A percentile compares a stretch with the other conserved stretches of the same genome.
Conservation (phyloP, 345 rosid genomes). For the Euphorbia lathyris region DNA sequence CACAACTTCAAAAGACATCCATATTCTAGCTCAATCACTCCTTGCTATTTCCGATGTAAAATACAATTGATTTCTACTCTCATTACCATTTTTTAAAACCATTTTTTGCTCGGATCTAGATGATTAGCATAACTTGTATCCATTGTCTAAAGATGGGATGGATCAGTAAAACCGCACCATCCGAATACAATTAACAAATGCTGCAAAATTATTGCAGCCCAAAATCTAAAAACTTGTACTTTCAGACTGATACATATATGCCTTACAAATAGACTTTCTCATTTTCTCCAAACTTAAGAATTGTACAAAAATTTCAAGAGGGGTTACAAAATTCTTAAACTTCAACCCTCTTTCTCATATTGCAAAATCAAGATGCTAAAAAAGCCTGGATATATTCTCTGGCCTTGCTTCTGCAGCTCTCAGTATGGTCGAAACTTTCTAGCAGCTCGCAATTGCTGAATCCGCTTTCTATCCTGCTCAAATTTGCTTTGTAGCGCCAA, state of each 20-base stretch:
- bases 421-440: conserved; percentile 88
- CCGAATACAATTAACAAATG: background rate
- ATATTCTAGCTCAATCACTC: too few relatives aligned
- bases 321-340: background rate
- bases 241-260: background rate
- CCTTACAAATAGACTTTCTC: background rate
- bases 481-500: conserved; percentile 73
- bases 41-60: too few relatives aligned
- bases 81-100: too few relatives aligned
- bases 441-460: conserved; percentile 84
- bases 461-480: conserved; percentile 87
- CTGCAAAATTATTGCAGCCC: background rate
- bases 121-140: background rate
- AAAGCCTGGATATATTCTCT: background rate
- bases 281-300: background rate
- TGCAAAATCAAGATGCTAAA: background rate
- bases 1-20: too few relatives aligned
- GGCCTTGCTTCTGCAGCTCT: conserved; percentile 5
- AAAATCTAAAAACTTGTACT: background rate
- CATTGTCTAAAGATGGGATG: background rate
- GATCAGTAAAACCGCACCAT: background rate
- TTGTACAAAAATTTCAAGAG: background rate
- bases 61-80: too few relatives aligned
- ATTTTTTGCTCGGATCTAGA: too few relatives aligned
- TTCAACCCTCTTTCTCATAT: background rate